phyloP scores from a whole-genome alignment of 164 flowering plant species.

The Magnolia kwangsiensis region DNA sequence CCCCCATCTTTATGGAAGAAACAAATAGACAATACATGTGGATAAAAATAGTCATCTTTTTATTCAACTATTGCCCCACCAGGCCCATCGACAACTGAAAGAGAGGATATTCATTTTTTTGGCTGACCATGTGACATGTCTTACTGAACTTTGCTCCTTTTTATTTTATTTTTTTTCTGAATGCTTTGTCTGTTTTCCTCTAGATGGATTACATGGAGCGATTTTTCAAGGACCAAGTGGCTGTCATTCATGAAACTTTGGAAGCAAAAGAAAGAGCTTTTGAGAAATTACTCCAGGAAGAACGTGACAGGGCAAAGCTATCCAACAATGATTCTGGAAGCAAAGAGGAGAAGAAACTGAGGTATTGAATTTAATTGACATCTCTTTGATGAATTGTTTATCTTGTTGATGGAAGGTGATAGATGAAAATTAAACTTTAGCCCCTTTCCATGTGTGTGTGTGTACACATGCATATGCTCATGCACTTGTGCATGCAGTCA shows the following conservation, averaged over 20 bases:
- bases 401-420: not conserved
- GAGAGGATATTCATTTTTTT: not conserved
- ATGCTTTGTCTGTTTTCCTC: not conserved
- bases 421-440: no score
- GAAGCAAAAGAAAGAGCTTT: conserved; percentile 56
- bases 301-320: conserved; percentile 50
- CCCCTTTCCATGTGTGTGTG: not conserved
- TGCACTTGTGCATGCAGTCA: not conserved
- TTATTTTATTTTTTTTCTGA: not conserved
- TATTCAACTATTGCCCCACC: not conserved
- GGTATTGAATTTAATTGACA: conserved; percentile 26
- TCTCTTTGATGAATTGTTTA: not conserved
- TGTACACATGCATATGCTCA: not conserved
- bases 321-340: conserved; percentile 27
- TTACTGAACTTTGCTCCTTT: not conserved
- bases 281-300: conserved; percentile 57
- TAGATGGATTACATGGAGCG: conserved; percentile 77
- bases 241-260: conserved; percentile 37
- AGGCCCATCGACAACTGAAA: not conserved
- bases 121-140: not conserved
- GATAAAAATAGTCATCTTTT: not conserved
- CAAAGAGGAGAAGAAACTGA: conserved; percentile 33
- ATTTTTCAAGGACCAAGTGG: conserved; percentile 60
- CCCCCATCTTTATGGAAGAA: not conserved
- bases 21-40: not conserved